Conservation (phyloP, 2,329 filamentous ascomycete species). For the Metarhizium sp. region DNA sequence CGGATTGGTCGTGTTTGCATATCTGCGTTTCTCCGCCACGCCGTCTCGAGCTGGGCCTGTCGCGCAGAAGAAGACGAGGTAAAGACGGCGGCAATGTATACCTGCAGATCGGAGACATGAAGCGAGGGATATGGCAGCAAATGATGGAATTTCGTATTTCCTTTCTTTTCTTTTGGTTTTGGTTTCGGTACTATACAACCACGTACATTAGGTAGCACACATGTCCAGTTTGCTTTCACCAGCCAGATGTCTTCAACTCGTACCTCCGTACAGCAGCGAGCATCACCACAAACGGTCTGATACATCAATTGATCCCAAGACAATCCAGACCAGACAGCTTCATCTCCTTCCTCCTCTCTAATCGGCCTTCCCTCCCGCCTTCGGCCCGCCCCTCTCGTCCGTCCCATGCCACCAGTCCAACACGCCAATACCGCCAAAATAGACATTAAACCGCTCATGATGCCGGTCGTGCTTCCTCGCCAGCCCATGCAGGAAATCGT, state of each 20-base stretch:
- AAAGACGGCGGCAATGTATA: not conserved
- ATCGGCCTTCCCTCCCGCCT: constrained; percentile 1
- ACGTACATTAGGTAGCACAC: too few species aligned
- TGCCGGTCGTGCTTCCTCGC: constrained; percentile 46
- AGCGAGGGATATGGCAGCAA: too few species aligned
- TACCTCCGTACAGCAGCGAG: too few species aligned
- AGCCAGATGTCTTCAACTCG: too few species aligned
- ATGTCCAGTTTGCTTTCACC: too few species aligned
- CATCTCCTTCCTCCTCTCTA: not conserved
- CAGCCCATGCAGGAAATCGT: constrained; percentile 39
- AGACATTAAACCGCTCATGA: constrained; percentile 45
- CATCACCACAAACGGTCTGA: too few species aligned
- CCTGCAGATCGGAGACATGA: too few species aligned
- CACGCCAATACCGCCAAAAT: constrained; percentile 42
- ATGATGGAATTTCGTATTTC: too few species aligned
- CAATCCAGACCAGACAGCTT: not conserved
- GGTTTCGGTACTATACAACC: too few species aligned
- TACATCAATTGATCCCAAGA: too few species aligned
- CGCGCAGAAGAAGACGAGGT: not conserved
- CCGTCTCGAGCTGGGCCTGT: constrained; percentile 5
- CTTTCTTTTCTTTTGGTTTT: too few species aligned
- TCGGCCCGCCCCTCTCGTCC: constrained; percentile 12
- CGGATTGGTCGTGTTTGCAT: constrained; percentile 22
- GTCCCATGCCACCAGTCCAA: constrained; percentile 49
- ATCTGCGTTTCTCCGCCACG: constrained; percentile 23